Evolutionary conservation across 805 yeast species (phyloP), one percentile per base, ranked within the genome.

Genomic region (Candida oleophila): DNA sequence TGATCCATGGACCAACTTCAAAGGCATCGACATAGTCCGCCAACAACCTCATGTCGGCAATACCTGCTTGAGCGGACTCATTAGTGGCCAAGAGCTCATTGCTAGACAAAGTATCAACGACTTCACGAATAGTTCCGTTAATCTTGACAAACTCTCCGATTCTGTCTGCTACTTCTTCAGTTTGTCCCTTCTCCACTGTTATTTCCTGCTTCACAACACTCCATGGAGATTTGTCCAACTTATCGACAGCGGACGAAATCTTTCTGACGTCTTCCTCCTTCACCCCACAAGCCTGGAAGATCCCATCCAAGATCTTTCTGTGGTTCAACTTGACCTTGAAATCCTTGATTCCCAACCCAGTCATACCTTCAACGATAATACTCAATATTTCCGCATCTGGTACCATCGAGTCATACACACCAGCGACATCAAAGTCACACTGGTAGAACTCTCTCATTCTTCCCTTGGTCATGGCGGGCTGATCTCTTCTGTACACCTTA

Each of bases 381-480:
- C 86, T 81, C 71, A 94, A 77, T 48, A 85, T 76, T 71, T 94
- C 99, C 7, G 97, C 83, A 65, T 94, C 99, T 20, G 99, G 96
- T 41, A 94, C 94, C 99, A 94, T 94, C 22, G 83, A 60, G 60
- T 94, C 99, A 65, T 87, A 92, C 47, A 66, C 69, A 44, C 99
- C 99, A 19, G 99, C 99, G 61, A 94, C 76, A 68, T 94, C 99
- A 59, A 94, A 88, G 73, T 94, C 99, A 76, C 99, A 94, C 73
- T 94, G 99, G 69, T 94, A 94, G 62, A 94, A 94, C 70, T 94
- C 99, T 80, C 99, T 87, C 99, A 94, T 94, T 71, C 99, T 82
- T 51, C 99, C 99, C 71, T 94, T 94, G 43, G 98, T 92, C 99
- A 94, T 94, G 7, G 99, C 99, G 3, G 99, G 99, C 71, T 94